A percentile compares a stretch with the other conserved stretches of the same genome.
phyloP scores from a whole-genome alignment of 2,329 filamentous ascomycete species.

The Nemania sp. region DNA sequence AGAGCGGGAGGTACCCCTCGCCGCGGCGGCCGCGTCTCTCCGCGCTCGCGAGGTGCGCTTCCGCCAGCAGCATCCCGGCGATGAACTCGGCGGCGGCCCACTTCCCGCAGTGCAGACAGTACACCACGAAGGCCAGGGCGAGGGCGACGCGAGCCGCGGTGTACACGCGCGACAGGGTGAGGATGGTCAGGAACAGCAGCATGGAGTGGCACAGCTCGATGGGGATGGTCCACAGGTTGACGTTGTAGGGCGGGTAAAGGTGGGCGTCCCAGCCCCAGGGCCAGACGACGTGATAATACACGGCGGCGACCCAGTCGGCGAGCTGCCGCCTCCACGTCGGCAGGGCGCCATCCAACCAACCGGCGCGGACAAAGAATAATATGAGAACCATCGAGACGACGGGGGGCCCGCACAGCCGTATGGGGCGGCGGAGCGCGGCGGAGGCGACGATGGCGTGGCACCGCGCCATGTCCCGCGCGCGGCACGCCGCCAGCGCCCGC shows the following conservation, averaged over 20 bases:
- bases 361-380: conserved; percentile 39
- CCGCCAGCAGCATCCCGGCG: conserved; percentile 51
- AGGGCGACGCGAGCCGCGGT: conserved; percentile 39
- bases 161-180: conserved; percentile 42
- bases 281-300: conserved; percentile 31
- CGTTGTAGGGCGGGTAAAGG: conserved; percentile 43
- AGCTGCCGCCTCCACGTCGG: conserved; percentile 35
- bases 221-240: conserved; percentile 55
- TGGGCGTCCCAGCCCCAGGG: conserved; percentile 40
- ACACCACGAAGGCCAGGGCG: conserved; percentile 43
- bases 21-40: not conserved
- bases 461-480: conserved; percentile 44
- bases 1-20: not conserved
- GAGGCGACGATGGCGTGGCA: conserved; percentile 49
- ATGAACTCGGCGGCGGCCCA: conserved; percentile 54
- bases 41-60: conserved; percentile 47
- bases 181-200: conserved; percentile 49
- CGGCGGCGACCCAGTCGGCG: conserved; percentile 35
- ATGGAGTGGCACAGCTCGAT: conserved; percentile 53
- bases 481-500: conserved; percentile 49
- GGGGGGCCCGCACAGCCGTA: conserved; percentile 53
- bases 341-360: conserved; percentile 20
- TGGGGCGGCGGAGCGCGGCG: conserved; percentile 51
- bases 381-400: conserved; percentile 48
- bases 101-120: conserved; percentile 45